Evolutionary conservation across 805 yeast species (phyloP).

Genomic region (Suhomyces sp.): DNA sequence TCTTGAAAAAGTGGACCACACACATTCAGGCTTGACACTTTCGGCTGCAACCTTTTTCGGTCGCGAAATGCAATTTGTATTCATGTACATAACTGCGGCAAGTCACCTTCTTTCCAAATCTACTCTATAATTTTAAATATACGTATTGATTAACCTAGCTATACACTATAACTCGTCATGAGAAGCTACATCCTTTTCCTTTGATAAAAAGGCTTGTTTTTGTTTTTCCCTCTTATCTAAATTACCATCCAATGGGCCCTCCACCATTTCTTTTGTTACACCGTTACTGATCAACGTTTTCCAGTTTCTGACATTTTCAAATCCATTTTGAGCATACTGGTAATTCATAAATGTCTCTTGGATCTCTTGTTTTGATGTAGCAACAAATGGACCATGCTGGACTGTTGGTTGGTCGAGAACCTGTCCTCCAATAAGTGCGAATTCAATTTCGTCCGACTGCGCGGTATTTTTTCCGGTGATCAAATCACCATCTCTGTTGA

Average conservation of each 20-base stretch:
- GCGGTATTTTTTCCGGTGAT: slow-evolving; percentile 40
- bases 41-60: too few relatives aligned
- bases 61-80: too few relatives aligned
- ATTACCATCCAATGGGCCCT: slow-evolving; percentile 37
- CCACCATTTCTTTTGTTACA: slow-evolving; percentile 41
- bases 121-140: too few relatives aligned
- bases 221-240: slow-evolving; percentile 28
- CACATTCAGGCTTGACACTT: too few relatives aligned
- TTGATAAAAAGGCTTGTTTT: slow-evolving; percentile 7
- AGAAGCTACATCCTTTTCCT: neutral
- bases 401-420: slow-evolving; percentile 72
- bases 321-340: slow-evolving; percentile 65
- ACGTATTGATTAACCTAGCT: neutral
- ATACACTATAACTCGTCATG: neutral
- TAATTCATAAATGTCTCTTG: slow-evolving; percentile 70
- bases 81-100: too few relatives aligned
- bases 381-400: slow-evolving; percentile 92
- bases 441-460: slow-evolving; percentile 45
- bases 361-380: slow-evolving; percentile 62
- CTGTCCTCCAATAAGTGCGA: slow-evolving; percentile 73
- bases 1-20: too few relatives aligned
- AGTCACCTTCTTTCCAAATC: too few relatives aligned
- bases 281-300: slow-evolving; percentile 44
- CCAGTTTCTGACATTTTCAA: slow-evolving; percentile 66
- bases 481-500: slow-evolving; percentile 63